A percentile compares a stretch with the other conserved stretches of the same genome.
These are phyloP conservation scores for Cryptococcus sp. DNA, from an alignment of 1,284 basidiomycete genomes.

Conservation along the genomic window DNA sequence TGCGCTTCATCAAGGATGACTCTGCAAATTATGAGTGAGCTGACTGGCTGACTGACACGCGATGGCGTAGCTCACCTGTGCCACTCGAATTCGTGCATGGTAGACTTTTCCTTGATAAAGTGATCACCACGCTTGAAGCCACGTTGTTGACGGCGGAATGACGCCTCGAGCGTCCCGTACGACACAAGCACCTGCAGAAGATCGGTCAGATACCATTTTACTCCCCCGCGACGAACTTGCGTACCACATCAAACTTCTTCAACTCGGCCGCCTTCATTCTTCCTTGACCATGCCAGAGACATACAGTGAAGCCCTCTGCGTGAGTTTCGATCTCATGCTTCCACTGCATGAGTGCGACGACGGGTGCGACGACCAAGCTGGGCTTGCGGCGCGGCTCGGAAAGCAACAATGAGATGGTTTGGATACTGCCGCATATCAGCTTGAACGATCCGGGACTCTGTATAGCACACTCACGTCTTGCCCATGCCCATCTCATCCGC, in stretches of 20 bases:
- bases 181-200: constrained; percentile 46
- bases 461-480: constrained; percentile 58
- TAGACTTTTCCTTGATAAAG: constrained; percentile 85
- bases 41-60: neutral
- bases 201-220: neutral
- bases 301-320: constrained; percentile 72
- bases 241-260: constrained; percentile 82
- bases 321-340: constrained; percentile 87
- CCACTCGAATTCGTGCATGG: constrained; percentile 85
- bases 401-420: constrained; percentile 88
- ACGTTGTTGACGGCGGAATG: constrained; percentile 87
- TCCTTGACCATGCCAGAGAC: constrained; percentile 85
- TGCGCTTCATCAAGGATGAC: constrained; percentile 87
- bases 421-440: constrained; percentile 66
- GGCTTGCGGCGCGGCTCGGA: constrained; percentile 67
- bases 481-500: constrained; percentile 85
- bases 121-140: constrained; percentile 87
- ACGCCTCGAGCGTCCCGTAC: constrained; percentile 86
- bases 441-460: neutral
- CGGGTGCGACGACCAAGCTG: constrained; percentile 91
- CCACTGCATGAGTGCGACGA: constrained; percentile 99
- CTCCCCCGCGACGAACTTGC: constrained; percentile 34
- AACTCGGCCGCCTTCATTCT: constrained; percentile 65
- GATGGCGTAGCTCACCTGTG: constrained; percentile 67
- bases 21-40: constrained; percentile 20